Evolutionary conservation across 176 grass and related monocot genomes (phyloP), one percentile per base, ranked within the genome.

Genomic region (Cenchrus purpureus): DNA sequence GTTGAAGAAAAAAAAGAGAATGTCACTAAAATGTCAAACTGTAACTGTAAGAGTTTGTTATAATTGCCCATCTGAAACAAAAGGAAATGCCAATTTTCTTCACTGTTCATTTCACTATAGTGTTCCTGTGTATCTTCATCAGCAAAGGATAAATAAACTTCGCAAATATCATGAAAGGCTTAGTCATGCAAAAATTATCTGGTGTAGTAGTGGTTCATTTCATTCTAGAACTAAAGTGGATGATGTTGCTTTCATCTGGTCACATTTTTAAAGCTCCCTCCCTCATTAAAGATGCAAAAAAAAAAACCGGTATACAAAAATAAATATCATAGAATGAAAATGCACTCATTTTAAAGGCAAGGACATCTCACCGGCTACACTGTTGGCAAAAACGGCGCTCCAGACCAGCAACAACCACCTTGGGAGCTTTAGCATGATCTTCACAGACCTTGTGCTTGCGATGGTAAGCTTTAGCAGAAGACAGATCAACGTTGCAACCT

Each of bases 331-430:
- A 25, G 22, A 54, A 16, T 70, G 43, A 57, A 43, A 57, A 56
- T 5, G 11, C 1, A 20, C 12, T 4, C 52, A 60, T 53, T 6
- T 44, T 48, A 19, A 45, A 48, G 40, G 8, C 5, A 71, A 72
- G 22, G 11, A 32, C 72, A 73, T 55, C 58, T 81, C 74, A 95
- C 93, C 88, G 75, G 77, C 93, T 95, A 81, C 93, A 95, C 77
- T 95, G 93, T 78, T 95, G 93, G 55, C 93, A 95, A 73, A 95
- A 95, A 51, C 93, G 86, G 69, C 93, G 87, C 76, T 95, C 93
- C 46, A 90, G 83, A 48, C 93, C 93, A 16, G 88, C 83, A 17
- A 95, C 93, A 65, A 91, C 19, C 20, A 95, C 93, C 69, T 68
- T 89, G 16, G 93, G 83, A 58, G 74, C 87, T 76, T 95, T 95